Base-by-base conservation (phyloP, 2,329 filamentous ascomycete genomes). In the Ophioceras dolichostomum region DNA sequence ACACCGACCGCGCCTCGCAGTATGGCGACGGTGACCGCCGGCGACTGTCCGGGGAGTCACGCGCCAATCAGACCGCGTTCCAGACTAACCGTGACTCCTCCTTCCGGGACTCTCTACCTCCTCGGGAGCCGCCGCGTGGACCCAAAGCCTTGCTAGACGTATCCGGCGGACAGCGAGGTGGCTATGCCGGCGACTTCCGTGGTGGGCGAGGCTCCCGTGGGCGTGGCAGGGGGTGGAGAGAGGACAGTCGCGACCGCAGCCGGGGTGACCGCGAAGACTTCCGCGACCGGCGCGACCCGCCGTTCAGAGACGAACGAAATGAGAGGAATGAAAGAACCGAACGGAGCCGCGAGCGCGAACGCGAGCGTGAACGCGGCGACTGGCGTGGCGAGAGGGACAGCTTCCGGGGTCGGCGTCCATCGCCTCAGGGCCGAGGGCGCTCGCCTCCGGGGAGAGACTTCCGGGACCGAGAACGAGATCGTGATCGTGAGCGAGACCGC, bases 111-210 rank as follows among this genome's bases (percentile, higher is more conserved):
- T 53, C 68, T 47, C 45, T 69, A 53, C 55, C 64, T 21, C 66
- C 70, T 10, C 70, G 80, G 45, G 84, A 93, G 44, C 79, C 83
- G 2, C 87, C 87, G 3, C 73, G 86, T 39, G 87, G 83, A 0
- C 86, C 87, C 10, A 86, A 88, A 56, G 84, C 83, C 4, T 63
- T 87, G 40, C 71, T 82, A 41, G 83, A 89, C 42, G 61, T 73
- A 21, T 71, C 75, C n/a, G 73, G 70, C 44, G 77, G 76, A 21
- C 79, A 77, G 12, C 71, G 83, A 40, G 79, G 79, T 31, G 76
- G 73, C 8, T 83, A 79, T 50, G 62, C 64, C 3, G 68, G 74
- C 18, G 82, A 85, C 37, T 79, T 77, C 47, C 73, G 67, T 49
- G n/a, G n/a, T n/a, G 76, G 66, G 42, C 71, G 68, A 55, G 72